Evolutionary conservation across 805 yeast genomes (phyloP).

Genomic region (Kluyveromyces aestuarii): DNA sequence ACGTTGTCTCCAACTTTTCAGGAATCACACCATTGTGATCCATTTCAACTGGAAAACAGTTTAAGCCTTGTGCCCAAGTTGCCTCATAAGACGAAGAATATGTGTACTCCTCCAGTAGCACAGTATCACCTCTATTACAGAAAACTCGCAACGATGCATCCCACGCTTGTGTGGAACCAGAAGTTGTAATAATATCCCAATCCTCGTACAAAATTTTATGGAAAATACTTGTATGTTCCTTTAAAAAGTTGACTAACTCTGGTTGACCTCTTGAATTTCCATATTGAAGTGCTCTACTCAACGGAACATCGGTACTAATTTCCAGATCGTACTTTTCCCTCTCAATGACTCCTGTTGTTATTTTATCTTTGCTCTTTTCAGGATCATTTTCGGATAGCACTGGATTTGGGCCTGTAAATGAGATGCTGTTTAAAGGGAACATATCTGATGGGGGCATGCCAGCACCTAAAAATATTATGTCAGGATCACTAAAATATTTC

Average conservation of each 20-base stretch:
- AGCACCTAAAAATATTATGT: slow-evolving; percentile 68
- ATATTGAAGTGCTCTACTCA: slow-evolving; percentile 67
- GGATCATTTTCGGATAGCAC: slow-evolving; percentile 32
- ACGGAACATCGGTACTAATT: slow-evolving; percentile 38
- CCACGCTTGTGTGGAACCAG: slow-evolving; percentile 80
- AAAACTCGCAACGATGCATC: slow-evolving; percentile 68
- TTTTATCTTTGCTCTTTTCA: slow-evolving; percentile 13
- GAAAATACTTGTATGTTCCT: slow-evolving; percentile 39
- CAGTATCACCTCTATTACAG: slow-evolving; percentile 58
- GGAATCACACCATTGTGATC: slow-evolving; percentile 69
- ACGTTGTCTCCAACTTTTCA: slow-evolving; percentile 43
- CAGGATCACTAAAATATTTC: slow-evolving; percentile 51
- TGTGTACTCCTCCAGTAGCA: slow-evolving; percentile 65
- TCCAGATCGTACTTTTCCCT: slow-evolving; percentile 29
- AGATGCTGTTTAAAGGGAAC: slow-evolving; percentile 62
- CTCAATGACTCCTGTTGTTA: slow-evolving; percentile 9
- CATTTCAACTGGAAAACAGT: slow-evolving; percentile 56
- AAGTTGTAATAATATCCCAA: slow-evolving; percentile 59
- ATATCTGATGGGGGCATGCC: slow-evolving; percentile 72
- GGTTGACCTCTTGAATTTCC: slow-evolving; percentile 63
- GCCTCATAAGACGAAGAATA: slow-evolving; percentile 76
- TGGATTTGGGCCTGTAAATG: slow-evolving; percentile 49
- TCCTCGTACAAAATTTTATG: slow-evolving; percentile 36
- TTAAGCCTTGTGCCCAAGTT: slow-evolving; percentile 54
- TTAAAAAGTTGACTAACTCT: slow-evolving; percentile 46